Percentiles rank a stretch among this genome's conserved stretches.
These are phyloP conservation scores for Avena insularis DNA, from an alignment of 176 grass and related monocot genomes.

Conservation along the genomic window DNA sequence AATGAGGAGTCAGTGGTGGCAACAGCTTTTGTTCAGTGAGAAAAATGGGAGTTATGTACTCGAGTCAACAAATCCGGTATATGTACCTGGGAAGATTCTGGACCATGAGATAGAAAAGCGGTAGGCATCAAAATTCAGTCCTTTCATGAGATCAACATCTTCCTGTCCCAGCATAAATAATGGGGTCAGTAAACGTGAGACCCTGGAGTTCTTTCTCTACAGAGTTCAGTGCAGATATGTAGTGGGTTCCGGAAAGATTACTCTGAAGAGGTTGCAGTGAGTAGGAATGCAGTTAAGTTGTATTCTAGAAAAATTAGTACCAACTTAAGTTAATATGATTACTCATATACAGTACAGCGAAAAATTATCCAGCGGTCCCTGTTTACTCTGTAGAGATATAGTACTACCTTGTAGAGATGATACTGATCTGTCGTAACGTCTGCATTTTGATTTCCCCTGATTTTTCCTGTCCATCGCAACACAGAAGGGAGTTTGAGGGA, in stretches of 20 bases:
- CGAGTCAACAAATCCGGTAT: background rate
- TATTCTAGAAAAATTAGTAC: too few species aligned
- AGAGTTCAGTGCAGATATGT: background rate
- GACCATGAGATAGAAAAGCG: conserved; percentile 80
- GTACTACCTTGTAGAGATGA: conserved; percentile 71
- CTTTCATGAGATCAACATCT: conserved; percentile 67
- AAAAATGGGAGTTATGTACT: background rate
- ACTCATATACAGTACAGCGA: background rate
- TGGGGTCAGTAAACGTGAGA: background rate
- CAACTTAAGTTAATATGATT: background rate
- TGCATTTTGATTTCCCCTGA: conserved; percentile 53
- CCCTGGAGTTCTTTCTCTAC: too few species aligned
- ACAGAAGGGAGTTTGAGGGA: background rate
- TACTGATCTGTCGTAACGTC: conserved; percentile 71
- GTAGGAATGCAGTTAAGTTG: too few species aligned
- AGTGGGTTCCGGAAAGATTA: too few species aligned
- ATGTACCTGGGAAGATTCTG: conserved; percentile 62
- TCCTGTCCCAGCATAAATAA: conserved; percentile 32
- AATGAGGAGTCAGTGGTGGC: conserved; percentile 14
- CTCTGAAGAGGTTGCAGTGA: too few species aligned
- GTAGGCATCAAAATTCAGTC: conserved; percentile 70
- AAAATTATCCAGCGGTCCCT: background rate
- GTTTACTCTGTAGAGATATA: too few species aligned
- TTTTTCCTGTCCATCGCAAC: conserved; percentile 41
- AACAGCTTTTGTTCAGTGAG: background rate